A percentile compares a stretch with the other conserved stretches of the same genome.
These are phyloP conservation scores for Claviceps cyperi DNA, from an alignment of 2,329 filamentous ascomycete species.

Conservation along the genomic window DNA sequence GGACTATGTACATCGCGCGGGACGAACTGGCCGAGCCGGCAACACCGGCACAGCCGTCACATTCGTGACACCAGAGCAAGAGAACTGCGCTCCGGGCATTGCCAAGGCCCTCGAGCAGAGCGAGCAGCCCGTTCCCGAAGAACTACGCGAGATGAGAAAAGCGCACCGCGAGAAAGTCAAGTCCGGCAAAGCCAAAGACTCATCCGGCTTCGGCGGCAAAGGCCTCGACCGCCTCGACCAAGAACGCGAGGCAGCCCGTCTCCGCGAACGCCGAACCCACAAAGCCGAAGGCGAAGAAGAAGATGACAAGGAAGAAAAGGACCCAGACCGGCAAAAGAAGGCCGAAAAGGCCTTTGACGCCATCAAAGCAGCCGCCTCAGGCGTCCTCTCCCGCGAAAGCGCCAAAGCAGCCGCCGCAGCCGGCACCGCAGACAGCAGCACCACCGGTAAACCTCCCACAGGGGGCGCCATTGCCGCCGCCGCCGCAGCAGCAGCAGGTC, in stretches of 20 bases:
- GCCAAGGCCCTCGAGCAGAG: conserved; percentile 88
- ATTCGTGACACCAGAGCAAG: conserved; percentile 82
- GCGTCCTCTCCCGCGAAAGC: conserved; percentile 37
- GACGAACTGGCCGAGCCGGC: conserved; percentile 84
- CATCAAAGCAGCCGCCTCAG: conserved; percentile 48
- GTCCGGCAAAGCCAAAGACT: conserved; percentile 77
- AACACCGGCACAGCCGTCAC: conserved; percentile 92
- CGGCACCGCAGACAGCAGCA: not conserved
- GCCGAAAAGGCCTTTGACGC: conserved; percentile 51
- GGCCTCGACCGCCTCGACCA: conserved; percentile 84
- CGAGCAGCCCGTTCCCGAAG: conserved; percentile 66
- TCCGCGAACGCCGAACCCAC: conserved; percentile 76
- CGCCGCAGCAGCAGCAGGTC: conserved; percentile 35
- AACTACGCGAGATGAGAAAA: conserved; percentile 49
- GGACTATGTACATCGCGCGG: conserved; percentile 90
- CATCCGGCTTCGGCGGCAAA: conserved; percentile 85
- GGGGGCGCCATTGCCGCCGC: conserved; percentile 15
- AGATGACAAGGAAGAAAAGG: conserved; percentile 67
- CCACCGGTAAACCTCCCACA: conserved; percentile 7
- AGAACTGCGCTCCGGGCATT: conserved; percentile 78
- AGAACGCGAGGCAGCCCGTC: conserved; percentile 74
- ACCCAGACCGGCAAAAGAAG: conserved; percentile 59
- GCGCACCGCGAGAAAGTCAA: conserved; percentile 83
- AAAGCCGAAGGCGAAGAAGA: conserved; percentile 78
- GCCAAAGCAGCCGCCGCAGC: conserved; percentile 26